Evolutionary conservation across 306 rosid genomes (phyloP).

Genomic region (Malus fusca): DNA sequence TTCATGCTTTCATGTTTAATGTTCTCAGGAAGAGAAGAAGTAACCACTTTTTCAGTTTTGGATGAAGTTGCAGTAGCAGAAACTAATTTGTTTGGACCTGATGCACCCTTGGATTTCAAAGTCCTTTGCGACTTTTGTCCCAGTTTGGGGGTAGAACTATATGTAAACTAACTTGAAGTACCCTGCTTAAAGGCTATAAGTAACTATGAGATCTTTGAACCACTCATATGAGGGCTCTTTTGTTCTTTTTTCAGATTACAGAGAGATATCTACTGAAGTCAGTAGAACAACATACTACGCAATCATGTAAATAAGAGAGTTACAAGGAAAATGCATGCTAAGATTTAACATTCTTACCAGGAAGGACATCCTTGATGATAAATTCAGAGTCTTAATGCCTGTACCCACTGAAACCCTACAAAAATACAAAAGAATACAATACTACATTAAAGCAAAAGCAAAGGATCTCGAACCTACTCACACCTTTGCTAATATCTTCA

Average conservation of each 20-base stretch:
- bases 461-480: neutral
- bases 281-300: neutral
- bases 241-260: neutral
- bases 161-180: no score
- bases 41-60: slow-evolving; percentile 29
- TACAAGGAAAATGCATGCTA: neutral
- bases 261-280: neutral
- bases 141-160: no score
- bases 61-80: slow-evolving; percentile 30
- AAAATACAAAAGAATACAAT: slow-evolving; percentile 10
- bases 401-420: slow-evolving; percentile 47
- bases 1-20: slow-evolving; percentile 35
- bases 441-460: neutral
- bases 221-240: neutral
- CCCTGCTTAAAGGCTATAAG: no score
- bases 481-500: neutral
- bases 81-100: slow-evolving; percentile 24
- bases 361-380: slow-evolving; percentile 45
- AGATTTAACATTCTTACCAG: slow-evolving; percentile 36
- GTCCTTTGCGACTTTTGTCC: slow-evolving; percentile 26
- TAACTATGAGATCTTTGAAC: neutral
- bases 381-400: slow-evolving; percentile 25
- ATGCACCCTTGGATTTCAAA: slow-evolving; percentile 31
- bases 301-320: neutral
- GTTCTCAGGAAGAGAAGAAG: slow-evolving; percentile 30